Evolutionary conservation across 139 green algal genomes (phyloP).

Genomic region (Pleodorina starrii): DNA sequence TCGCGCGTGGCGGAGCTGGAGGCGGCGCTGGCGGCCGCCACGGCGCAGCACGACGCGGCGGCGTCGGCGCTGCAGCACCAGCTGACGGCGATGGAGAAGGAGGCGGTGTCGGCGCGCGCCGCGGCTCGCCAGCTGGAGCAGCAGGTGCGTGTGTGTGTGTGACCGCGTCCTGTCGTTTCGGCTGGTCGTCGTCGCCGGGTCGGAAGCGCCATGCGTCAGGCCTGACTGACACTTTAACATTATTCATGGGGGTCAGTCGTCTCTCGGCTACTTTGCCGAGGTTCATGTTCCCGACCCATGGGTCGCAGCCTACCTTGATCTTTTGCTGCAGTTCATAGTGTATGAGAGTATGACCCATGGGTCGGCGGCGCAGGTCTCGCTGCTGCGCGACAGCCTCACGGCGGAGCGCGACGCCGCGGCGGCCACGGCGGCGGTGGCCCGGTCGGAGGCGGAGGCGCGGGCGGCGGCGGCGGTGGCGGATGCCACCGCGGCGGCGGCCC

Average conservation of each 20-base stretch:
- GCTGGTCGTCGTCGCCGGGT: too few relatives aligned
- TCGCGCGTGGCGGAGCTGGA: constrained; percentile 41
- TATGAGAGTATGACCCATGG: too few relatives aligned
- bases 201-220: too few relatives aligned
- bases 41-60: neutral
- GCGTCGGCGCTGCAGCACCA: constrained; percentile 14
- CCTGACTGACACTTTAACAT: too few relatives aligned
- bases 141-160: constrained; percentile 15
- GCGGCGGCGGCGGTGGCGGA: neutral
- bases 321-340: too few relatives aligned
- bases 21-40: constrained; percentile 3
- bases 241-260: too few relatives aligned
- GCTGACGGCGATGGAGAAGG: constrained; percentile 36
- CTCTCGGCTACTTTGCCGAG: too few relatives aligned
- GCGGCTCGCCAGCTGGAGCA: constrained; percentile 25
- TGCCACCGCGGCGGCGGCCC: neutral
- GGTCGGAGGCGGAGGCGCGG: constrained; percentile 21
- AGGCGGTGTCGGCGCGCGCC: neutral
- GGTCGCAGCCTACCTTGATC: too few relatives aligned
- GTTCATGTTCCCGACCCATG: too few relatives aligned
- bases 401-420: constrained; percentile 47
- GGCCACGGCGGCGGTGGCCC: neutral
- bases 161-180: too few relatives aligned
- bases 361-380: constrained; percentile 9
- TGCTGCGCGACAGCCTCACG: constrained; percentile 45